Percentiles rank a stretch among this genome's conserved stretches.
phyloP scores from a whole-genome alignment of 2,329 filamentous ascomycete genomes.

The Stachybotrys echinatus region DNA sequence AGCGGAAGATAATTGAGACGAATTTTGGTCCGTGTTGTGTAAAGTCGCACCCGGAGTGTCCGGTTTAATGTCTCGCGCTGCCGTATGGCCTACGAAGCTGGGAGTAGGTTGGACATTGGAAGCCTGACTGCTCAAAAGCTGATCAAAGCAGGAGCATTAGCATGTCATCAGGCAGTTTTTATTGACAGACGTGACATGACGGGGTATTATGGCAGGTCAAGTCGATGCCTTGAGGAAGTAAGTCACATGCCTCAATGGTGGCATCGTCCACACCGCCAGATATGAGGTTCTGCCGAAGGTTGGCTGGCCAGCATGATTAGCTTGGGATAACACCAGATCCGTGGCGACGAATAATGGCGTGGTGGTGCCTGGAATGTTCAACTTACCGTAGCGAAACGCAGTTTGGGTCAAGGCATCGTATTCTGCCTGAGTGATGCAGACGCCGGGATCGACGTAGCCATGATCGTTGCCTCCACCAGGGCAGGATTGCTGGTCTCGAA shows the following conservation, averaged over 20 bases:
- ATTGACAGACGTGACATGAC: too few relatives aligned
- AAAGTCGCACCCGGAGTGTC: neutral
- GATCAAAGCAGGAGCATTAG: neutral
- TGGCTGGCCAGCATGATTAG: slow-evolving; percentile 7
- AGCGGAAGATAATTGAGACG: neutral
- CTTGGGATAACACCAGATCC: too few relatives aligned
- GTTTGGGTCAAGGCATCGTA: slow-evolving; percentile 52
- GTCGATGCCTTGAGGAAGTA: too few relatives aligned
- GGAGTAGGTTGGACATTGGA: neutral
- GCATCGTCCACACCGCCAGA: slow-evolving; percentile 41
- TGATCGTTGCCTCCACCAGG: neutral
- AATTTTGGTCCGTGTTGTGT: neutral
- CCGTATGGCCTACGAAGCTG: neutral
- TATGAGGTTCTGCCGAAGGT: slow-evolving; percentile 37
- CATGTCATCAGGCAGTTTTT: neutral
- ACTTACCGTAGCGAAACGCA: slow-evolving; percentile 51
- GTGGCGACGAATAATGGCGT: too few relatives aligned
- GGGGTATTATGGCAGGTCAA: too few relatives aligned
- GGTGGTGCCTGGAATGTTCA: neutral
- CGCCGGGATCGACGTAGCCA: slow-evolving; percentile 14
- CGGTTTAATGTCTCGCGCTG: neutral
- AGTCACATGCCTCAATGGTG: slow-evolving; percentile 38
- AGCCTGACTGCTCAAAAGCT: neutral
- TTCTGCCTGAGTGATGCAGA: slow-evolving; percentile 55
- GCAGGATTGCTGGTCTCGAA: neutral